Evolutionary conservation across 139 green algal genomes (phyloP).

Genomic region (Limnomonas spitsbergensis): DNA sequence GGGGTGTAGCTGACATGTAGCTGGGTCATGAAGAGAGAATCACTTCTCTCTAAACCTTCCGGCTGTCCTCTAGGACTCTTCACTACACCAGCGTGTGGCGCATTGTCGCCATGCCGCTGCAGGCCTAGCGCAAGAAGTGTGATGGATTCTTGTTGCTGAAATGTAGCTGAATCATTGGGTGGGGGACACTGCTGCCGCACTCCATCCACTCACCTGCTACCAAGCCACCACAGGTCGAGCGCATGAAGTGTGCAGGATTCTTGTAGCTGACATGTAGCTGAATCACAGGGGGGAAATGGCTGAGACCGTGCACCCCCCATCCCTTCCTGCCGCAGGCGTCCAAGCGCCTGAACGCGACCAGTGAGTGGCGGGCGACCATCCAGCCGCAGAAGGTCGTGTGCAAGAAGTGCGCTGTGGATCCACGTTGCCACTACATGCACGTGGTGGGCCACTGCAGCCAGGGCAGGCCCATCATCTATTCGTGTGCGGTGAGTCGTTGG

Average conservation of each 20-base stretch:
- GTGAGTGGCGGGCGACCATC: slow-evolving; percentile 47
- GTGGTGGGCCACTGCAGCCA: slow-evolving; percentile 39
- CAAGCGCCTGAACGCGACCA: slow-evolving; percentile 55
- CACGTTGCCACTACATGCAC: slow-evolving; percentile 72
- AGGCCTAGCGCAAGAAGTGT: too few species aligned
- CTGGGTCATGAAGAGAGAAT: too few species aligned
- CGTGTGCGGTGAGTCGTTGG: slow-evolving; percentile 29
- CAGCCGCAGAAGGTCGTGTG: slow-evolving; percentile 53
- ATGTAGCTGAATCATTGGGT: too few species aligned
- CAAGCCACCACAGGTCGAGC: too few species aligned
- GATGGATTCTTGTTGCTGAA: too few species aligned
- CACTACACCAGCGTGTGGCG: too few species aligned
- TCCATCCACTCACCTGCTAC: too few species aligned
- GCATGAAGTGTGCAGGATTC: neutral
- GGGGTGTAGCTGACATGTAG: too few species aligned
- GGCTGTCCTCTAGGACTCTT: too few species aligned
- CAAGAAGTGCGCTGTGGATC: slow-evolving; percentile 42
- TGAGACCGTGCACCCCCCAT: neutral
- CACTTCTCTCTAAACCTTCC: too few species aligned
- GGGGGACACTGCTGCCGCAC: too few species aligned
- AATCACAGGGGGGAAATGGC: neutral
- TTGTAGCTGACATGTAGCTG: neutral
- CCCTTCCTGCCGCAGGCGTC: slow-evolving; percentile 30
- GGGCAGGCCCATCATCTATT: slow-evolving; percentile 69
- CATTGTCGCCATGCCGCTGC: too few species aligned